Percentiles rank a stretch among this genome's conserved stretches.
Evolutionary conservation across 192 early-diverging fungal genomes (phyloP).

Genomic region (Entrophospora sp.): DNA sequence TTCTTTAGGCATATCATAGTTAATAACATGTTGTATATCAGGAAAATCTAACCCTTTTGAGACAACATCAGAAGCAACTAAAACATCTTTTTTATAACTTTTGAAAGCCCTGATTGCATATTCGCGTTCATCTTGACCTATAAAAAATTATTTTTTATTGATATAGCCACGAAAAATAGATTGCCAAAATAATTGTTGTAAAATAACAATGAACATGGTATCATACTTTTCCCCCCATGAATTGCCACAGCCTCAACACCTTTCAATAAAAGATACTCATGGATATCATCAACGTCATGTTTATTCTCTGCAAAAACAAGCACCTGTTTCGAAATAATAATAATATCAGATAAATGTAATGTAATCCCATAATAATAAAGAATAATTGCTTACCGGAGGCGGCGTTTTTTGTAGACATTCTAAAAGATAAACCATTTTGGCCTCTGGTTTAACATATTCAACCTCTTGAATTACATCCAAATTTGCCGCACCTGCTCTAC

Average conservation of each 20-base stretch:
- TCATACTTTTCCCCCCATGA: slow-evolving; percentile 84
- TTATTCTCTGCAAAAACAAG: slow-evolving; percentile 98
- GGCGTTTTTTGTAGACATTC: slow-evolving; percentile 96
- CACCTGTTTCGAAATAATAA: too few relatives aligned
- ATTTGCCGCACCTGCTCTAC: slow-evolving; percentile 91
- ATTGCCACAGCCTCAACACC: slow-evolving; percentile 92
- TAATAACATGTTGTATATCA: slow-evolving; percentile 95
- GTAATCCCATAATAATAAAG: not conserved
- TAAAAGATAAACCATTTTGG: slow-evolving; percentile 88
- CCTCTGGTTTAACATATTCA: slow-evolving; percentile 94
- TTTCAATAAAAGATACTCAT: slow-evolving; percentile 91
- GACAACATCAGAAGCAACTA: slow-evolving; percentile 96
- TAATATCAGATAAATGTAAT: too few relatives aligned
- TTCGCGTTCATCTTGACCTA: slow-evolving; percentile 94
- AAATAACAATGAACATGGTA: too few relatives aligned
- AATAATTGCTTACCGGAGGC: slow-evolving; percentile 63
- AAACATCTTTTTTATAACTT: slow-evolving; percentile 83
- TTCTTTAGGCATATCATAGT: slow-evolving; percentile 99
- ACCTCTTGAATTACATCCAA: slow-evolving; percentile 97
- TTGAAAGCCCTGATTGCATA: slow-evolving; percentile 91
- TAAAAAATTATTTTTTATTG: too few relatives aligned
- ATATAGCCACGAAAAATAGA: too few relatives aligned
- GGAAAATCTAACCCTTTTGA: slow-evolving; percentile 94
- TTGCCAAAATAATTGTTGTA: too few relatives aligned
- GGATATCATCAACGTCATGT: slow-evolving; percentile 98